These are phyloP conservation scores for Cytospora chrysosperma DNA, from an alignment of 2,329 filamentous ascomycete genomes.

Conservation along the genomic window DNA sequence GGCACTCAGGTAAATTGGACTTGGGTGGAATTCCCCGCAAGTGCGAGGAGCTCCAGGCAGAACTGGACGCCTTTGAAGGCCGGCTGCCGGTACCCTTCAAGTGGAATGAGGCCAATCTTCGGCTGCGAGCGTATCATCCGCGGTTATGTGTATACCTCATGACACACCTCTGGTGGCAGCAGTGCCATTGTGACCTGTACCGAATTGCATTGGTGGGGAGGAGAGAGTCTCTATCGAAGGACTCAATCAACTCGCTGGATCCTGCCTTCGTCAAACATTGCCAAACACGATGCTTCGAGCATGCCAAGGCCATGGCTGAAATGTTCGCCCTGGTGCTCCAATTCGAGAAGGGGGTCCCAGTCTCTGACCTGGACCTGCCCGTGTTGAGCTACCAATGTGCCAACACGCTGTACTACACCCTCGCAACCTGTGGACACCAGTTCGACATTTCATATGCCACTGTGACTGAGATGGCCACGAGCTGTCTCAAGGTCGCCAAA, in stretches of 20 bases:
- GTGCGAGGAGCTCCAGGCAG: slow-evolving; percentile 47
- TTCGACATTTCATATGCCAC: slow-evolving; percentile 45
- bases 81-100: slow-evolving; percentile 55
- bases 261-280: slow-evolving; percentile 48
- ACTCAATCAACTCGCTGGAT: slow-evolving; percentile 46
- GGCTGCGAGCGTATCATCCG: slow-evolving; percentile 56
- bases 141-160: slow-evolving; percentile 58
- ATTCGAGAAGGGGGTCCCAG: slow-evolving; percentile 49
- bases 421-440: slow-evolving; percentile 45
- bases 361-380: slow-evolving; percentile 55
- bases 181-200: slow-evolving; percentile 58
- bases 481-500: slow-evolving; percentile 51
- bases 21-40: slow-evolving; percentile 46
- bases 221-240: slow-evolving; percentile 48
- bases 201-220: slow-evolving; percentile 52
- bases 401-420: slow-evolving; percentile 51
- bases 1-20: slow-evolving; percentile 39
- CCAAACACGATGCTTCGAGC: slow-evolving; percentile 51
- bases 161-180: slow-evolving; percentile 60
- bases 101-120: slow-evolving; percentile 56
- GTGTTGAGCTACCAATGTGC: slow-evolving; percentile 57
- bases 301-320: slow-evolving; percentile 54
- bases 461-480: slow-evolving; percentile 49
- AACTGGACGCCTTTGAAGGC: slow-evolving; percentile 51
- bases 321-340: slow-evolving; percentile 54